Evolutionary conservation across 176 grass and related monocot genomes (phyloP), one percentile per base, ranked within the genome.

Genomic region (Phragmites australis): DNA sequence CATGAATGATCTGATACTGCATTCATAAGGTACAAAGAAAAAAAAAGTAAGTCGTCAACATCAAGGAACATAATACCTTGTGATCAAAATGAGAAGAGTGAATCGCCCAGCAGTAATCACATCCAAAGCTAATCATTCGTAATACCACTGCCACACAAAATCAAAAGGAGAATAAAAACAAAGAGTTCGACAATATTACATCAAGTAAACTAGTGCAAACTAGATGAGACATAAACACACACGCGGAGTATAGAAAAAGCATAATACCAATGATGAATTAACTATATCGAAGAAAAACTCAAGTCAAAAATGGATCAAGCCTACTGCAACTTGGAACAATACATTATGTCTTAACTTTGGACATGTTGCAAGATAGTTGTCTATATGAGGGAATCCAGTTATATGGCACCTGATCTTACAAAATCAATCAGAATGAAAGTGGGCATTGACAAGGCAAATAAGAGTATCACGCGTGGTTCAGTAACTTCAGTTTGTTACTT

Each of bases 91-190:
- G 86, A 76, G 61, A 56, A 57, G 85, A 70, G 41, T 43, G 65
- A 78, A 89, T 45, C 21, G 92, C 66, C 81, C 88, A 92, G 75
- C 91, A 88, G 83, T 98, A 95, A 76, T 98, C 92, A 65, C 96
- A 98, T 91, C 92, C 92, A 86, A 86, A 98, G 76, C 96, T 98
- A 85, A 95, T 95, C 80, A 98, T 98, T 9, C 92, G 86, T 69
- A 98, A 69, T 76, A 93, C 75, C 80, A 95, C 96, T 88, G 80
- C 32, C 49, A 75, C 16, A 73, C 13, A 13, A 79, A 78, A 82
- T 77, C 31, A 40, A 48, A 68, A 68, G 23, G 53, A 57, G 73
- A 31, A n/a, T n/a, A 73, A 73, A 72, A 49, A 72, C 25, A 74
- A 47, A 8, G 44, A 48, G 71, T 48, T 14, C 46, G 9, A 46